These are phyloP conservation scores for Pythium brachiatum DNA, from an alignment of 352 stramenopile species.

Conservation along the genomic window DNA sequence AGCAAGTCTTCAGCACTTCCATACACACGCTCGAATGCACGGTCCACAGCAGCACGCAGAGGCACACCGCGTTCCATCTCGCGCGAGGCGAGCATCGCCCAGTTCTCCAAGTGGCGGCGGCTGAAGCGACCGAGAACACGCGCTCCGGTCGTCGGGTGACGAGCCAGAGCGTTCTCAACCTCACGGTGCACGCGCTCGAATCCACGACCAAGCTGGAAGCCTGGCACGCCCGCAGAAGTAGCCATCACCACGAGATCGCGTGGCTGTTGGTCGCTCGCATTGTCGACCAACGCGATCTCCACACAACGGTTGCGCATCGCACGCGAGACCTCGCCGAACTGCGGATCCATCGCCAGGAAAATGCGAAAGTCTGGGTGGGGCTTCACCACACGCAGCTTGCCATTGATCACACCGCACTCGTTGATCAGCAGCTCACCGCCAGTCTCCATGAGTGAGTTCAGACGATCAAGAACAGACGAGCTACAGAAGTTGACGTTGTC, in stretches of 20 bases:
- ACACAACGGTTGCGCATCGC: constrained; percentile 99
- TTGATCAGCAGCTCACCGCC: constrained; percentile 97
- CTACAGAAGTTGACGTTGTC: constrained; percentile 99
- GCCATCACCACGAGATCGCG: constrained; percentile 72
- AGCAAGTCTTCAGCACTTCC: constrained; percentile 37
- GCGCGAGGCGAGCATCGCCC: constrained; percentile 56
- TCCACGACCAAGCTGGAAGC: constrained; percentile 56
- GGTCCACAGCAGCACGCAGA: constrained; percentile 11
- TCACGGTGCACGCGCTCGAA: constrained; percentile 62
- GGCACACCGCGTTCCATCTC: constrained; percentile 54
- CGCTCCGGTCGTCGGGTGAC: constrained; percentile 16
- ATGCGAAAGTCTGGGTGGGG: constrained; percentile 98
- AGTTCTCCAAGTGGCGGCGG: constrained; percentile 73
- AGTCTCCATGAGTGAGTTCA: constrained; percentile 99
- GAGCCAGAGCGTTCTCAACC: constrained; percentile 36
- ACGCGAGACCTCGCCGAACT: constrained; percentile 96
- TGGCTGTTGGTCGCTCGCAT: constrained; percentile 41
- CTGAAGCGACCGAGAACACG: constrained; percentile 49
- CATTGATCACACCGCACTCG: constrained; percentile 95
- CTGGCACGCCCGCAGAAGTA: constrained; percentile 51
- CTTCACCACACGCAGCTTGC: constrained; percentile 91
- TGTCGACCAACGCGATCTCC: constrained; percentile 83
- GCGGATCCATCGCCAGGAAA: constrained; percentile 98
- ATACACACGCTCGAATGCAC: constrained; percentile 70
- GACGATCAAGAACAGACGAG: constrained; percentile 98